Percentiles rank a stretch among this genome's conserved stretches.
Conservation (phyloP, 2,329 filamentous ascomycete species). For the Neoascochyta sp. region DNA sequence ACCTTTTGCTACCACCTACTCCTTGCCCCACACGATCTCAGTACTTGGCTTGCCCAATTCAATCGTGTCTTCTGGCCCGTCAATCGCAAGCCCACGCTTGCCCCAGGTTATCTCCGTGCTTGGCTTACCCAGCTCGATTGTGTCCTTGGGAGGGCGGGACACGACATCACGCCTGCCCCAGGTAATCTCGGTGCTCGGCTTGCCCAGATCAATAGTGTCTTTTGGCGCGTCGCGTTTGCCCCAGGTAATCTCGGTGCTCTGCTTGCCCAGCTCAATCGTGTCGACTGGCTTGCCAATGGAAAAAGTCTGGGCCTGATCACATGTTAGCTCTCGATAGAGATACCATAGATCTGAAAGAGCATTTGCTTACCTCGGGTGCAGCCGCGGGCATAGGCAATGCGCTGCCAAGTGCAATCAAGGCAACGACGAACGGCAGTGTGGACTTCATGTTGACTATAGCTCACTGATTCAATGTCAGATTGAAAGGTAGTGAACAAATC, state of each 20-base stretch:
- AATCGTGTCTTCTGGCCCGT: slow-evolving; percentile 11
- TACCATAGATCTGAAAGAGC: no score
- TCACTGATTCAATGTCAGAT: no score
- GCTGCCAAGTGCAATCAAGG: neutral
- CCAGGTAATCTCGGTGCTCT: slow-evolving; percentile 16
- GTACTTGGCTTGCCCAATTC: slow-evolving; percentile 15
- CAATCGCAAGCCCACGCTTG: slow-evolving; percentile 8
- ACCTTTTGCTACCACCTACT: no score
- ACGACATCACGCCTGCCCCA: slow-evolving; percentile 19
- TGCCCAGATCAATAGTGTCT: slow-evolving; percentile 11
- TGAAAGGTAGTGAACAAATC: no score
- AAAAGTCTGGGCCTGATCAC: slow-evolving; percentile 1
- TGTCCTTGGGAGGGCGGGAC: slow-evolving; percentile 2
- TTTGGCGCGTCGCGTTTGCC: slow-evolving; percentile 8
- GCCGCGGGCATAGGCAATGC: neutral
- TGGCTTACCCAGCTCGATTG: slow-evolving; percentile 15
- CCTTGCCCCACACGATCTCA: slow-evolving; percentile 13
- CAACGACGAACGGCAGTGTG: no score
- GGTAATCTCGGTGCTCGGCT: slow-evolving; percentile 9
- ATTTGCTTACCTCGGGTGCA: no score
- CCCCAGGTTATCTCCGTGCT: slow-evolving; percentile 17
- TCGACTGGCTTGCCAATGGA: slow-evolving; percentile 2
- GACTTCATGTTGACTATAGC: no score
- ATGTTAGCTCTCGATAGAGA: no score
- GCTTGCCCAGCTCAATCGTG: slow-evolving; percentile 12